phyloP scores from a whole-genome alignment of 1,139 yeast genomes.

The Blastobotrys raffinosifermentans region DNA sequence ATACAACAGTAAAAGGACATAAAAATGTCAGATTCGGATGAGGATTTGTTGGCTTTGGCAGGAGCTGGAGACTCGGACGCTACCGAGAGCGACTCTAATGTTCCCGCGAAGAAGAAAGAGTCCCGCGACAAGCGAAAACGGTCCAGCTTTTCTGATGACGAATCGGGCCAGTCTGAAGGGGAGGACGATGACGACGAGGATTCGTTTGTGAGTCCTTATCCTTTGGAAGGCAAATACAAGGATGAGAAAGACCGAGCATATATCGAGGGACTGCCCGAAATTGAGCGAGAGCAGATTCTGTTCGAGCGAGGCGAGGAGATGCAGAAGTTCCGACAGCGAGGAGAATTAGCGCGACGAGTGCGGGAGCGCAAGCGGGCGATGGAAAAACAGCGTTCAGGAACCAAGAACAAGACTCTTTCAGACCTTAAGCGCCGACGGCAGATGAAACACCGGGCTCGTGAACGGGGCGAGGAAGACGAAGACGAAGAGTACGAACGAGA shows the following conservation, averaged over 20 bases:
- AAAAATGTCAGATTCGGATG: slow-evolving; percentile 38
- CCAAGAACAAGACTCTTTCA: slow-evolving; percentile 57
- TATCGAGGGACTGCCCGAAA: slow-evolving; percentile 75
- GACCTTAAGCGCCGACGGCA: slow-evolving; percentile 86
- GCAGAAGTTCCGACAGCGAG: slow-evolving; percentile 79
- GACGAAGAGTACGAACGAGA: slow-evolving; percentile 20
- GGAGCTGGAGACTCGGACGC: slow-evolving; percentile 50
- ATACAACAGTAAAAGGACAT: too few relatives aligned
- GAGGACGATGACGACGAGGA: slow-evolving; percentile 31
- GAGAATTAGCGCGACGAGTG: slow-evolving; percentile 76
- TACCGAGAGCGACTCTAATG: slow-evolving; percentile 18
- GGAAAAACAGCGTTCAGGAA: slow-evolving; percentile 27
- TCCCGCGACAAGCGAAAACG: neutral
- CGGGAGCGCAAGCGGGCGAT: slow-evolving; percentile 43
- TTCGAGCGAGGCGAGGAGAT: slow-evolving; percentile 90
- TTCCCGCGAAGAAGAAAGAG: slow-evolving; percentile 9
- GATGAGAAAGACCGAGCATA: slow-evolving; percentile 69
- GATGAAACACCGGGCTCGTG: slow-evolving; percentile 37
- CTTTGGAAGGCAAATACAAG: slow-evolving; percentile 85
- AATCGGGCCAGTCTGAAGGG: slow-evolving; percentile 29
- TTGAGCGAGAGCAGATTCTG: slow-evolving; percentile 81
- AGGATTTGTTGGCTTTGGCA: slow-evolving; percentile 86
- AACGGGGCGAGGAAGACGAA: slow-evolving; percentile 20
- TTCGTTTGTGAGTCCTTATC: slow-evolving; percentile 65
- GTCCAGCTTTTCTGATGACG: slow-evolving; percentile 12